These are phyloP conservation scores for Dalbergia cultrata DNA, from an alignment of 306 rosid genomes.

Conservation along the genomic window DNA sequence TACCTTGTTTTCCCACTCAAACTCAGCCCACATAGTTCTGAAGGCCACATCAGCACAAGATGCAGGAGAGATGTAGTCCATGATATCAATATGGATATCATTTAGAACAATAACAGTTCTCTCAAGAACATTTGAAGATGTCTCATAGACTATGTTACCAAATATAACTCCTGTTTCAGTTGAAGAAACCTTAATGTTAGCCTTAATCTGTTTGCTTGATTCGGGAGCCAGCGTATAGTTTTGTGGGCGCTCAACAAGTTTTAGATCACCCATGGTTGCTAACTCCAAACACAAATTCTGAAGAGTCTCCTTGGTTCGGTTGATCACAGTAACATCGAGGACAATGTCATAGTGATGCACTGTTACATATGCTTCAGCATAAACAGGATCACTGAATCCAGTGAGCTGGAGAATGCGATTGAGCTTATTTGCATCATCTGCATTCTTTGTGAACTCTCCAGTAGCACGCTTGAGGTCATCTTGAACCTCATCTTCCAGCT, in stretches of 20 bases:
- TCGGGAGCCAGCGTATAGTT: constrained; percentile 98
- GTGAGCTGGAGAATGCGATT: constrained; percentile 99
- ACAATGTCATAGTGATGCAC: constrained; percentile 97
- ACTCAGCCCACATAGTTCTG: constrained; percentile 99
- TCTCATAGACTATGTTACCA: constrained; percentile 95
- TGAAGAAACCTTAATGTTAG: constrained; percentile 97
- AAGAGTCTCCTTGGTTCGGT: constrained; percentile 94
- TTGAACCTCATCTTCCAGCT: constrained; percentile 98
- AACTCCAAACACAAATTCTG: constrained; percentile 99
- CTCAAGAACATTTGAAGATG: constrained; percentile 91
- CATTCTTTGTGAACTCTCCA: constrained; percentile 93
- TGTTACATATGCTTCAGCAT: constrained; percentile 98
- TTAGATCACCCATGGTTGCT: constrained; percentile 99
- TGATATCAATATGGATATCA: constrained; percentile 99
- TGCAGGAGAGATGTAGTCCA: constrained; percentile 99
- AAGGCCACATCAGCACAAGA: constrained; percentile 91
- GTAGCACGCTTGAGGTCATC: constrained; percentile 99
- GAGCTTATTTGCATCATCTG: constrained; percentile 91
- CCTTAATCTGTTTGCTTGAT: constrained; percentile 95
- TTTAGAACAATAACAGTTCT: constrained; percentile 93
- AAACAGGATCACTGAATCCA: constrained; percentile 99
- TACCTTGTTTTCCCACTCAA: constrained; percentile 99
- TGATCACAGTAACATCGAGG: constrained; percentile 97
- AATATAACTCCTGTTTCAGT: constrained; percentile 98
- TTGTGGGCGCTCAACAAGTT: constrained; percentile 98